Evolutionary conservation across 768 basidiomycete species (phyloP).

Genomic region (Hydnomerulius pinastri): DNA sequence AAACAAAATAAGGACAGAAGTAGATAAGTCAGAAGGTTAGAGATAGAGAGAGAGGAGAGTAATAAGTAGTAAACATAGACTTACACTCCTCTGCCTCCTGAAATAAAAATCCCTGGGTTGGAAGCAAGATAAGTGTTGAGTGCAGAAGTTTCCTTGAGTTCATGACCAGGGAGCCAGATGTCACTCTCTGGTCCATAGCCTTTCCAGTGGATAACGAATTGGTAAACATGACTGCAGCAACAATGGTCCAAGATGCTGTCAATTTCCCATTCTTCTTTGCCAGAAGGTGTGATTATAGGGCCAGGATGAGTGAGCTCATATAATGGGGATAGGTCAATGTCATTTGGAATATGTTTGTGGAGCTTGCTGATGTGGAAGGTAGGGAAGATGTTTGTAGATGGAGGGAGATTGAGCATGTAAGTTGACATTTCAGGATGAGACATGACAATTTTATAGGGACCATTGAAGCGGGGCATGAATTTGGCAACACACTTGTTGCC

Average conservation of each 20-base stretch:
- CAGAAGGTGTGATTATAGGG: slow-evolving; percentile 3
- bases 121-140: too few relatives aligned
- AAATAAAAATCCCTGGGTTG: too few relatives aligned
- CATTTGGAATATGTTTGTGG: neutral
- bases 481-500: slow-evolving; percentile 10
- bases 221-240: neutral
- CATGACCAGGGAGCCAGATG: slow-evolving; percentile 24
- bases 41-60: too few relatives aligned
- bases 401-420: slow-evolving; percentile 19
- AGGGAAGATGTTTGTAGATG: slow-evolving; percentile 1
- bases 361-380: slow-evolving; percentile 17
- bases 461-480: slow-evolving; percentile 17
- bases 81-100: too few relatives aligned
- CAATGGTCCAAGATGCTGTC: slow-evolving; percentile 10
- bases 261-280: slow-evolving; percentile 14
- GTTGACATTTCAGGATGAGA: slow-evolving; percentile 5
- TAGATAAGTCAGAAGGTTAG: too few relatives aligned
- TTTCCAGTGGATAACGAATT: slow-evolving; percentile 28
- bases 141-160: slow-evolving; percentile 29
- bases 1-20: too few relatives aligned
- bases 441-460: slow-evolving; percentile 11
- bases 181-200: slow-evolving; percentile 34
- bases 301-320: neutral
- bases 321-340: slow-evolving; percentile 11
- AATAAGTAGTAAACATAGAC: too few relatives aligned